These are phyloP conservation scores for Backusella sp. DNA, from an alignment of 192 early-diverging fungal species.

Conservation along the genomic window DNA sequence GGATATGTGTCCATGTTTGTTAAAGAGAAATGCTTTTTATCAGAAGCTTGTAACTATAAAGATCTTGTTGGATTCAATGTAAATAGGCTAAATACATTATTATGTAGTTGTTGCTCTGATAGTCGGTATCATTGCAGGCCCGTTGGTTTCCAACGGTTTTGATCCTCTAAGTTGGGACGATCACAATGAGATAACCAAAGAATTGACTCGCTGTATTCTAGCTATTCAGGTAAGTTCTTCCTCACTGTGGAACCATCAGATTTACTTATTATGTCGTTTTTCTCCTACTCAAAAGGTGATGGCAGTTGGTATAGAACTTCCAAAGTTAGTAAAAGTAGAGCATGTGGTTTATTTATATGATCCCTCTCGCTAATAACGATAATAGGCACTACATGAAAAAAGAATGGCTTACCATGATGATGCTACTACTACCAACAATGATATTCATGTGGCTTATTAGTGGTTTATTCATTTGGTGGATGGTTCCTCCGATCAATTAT, in stretches of 20 bases:
- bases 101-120: conserved; percentile 73
- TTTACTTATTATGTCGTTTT: background rate
- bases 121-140: conserved; percentile 84
- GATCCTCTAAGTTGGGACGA: conserved; percentile 60
- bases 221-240: conserved; percentile 65
- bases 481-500: conserved; percentile 52
- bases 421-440: conserved; percentile 81
- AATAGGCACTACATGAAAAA: conserved; percentile 42
- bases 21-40: conserved; percentile 70
- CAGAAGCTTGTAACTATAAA: conserved; percentile 62
- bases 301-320: conserved; percentile 79
- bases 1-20: conserved; percentile 69
- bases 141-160: conserved; percentile 65
- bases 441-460: conserved; percentile 74
- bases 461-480: conserved; percentile 63
- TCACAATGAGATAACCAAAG: conserved; percentile 56
- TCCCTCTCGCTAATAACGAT: background rate
- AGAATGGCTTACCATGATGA: conserved; percentile 62
- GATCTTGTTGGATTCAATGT: background rate
- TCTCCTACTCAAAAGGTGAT: conserved; percentile 58
- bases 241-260: background rate
- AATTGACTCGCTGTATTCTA: conserved; percentile 78
- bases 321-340: conserved; percentile 49
- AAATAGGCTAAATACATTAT: background rate
- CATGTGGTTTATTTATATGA: background rate